phyloP scores from a whole-genome alignment of 2,329 filamentous ascomycete species.

The Phaeophleospora eucalypticola region DNA sequence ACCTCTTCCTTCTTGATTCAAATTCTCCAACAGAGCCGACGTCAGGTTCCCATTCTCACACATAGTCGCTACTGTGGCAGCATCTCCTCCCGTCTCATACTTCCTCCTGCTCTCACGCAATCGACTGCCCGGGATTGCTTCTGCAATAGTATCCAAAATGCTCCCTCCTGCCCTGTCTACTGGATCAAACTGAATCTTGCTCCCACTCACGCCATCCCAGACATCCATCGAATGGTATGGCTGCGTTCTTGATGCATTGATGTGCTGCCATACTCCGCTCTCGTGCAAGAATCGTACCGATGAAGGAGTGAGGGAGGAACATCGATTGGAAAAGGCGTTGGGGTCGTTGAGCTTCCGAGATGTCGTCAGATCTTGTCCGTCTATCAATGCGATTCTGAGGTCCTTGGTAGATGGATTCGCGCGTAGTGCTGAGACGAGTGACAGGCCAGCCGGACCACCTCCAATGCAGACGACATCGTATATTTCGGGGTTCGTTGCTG shows the following conservation, averaged over 20 bases:
- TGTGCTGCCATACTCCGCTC: slow-evolving; percentile 80
- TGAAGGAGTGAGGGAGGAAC: slow-evolving; percentile 86
- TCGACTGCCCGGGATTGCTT: slow-evolving; percentile 28
- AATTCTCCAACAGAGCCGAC: slow-evolving; percentile 60
- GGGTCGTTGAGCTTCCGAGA: slow-evolving; percentile 63
- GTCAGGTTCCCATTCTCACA: slow-evolving; percentile 90
- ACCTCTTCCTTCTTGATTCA: slow-evolving; percentile 53
- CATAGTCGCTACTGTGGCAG: slow-evolving; percentile 78
- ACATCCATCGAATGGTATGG: slow-evolving; percentile 95
- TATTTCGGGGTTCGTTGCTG: slow-evolving; percentile 56
- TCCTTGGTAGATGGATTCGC: slow-evolving; percentile 51
- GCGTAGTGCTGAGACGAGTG: slow-evolving; percentile 34
- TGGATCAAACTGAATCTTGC: slow-evolving; percentile 71
- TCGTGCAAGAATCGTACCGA: slow-evolving; percentile 74
- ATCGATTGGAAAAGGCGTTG: slow-evolving; percentile 82
- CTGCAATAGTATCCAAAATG: slow-evolving; percentile 26
- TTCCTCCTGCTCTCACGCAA: slow-evolving; percentile 21
- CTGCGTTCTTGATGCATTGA: slow-evolving; percentile 71
- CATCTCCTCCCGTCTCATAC: slow-evolving; percentile 20
- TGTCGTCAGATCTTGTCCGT: slow-evolving; percentile 78
- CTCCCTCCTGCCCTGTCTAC: slow-evolving; percentile 19
- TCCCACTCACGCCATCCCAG: slow-evolving; percentile 89
- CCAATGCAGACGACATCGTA: slow-evolving; percentile 46
- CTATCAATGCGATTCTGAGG: slow-evolving; percentile 82
- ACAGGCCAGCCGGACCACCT: slow-evolving; percentile 23